Base-by-base conservation (phyloP, 108 stramenopile genomes). In the Tribonema minus region DNA sequence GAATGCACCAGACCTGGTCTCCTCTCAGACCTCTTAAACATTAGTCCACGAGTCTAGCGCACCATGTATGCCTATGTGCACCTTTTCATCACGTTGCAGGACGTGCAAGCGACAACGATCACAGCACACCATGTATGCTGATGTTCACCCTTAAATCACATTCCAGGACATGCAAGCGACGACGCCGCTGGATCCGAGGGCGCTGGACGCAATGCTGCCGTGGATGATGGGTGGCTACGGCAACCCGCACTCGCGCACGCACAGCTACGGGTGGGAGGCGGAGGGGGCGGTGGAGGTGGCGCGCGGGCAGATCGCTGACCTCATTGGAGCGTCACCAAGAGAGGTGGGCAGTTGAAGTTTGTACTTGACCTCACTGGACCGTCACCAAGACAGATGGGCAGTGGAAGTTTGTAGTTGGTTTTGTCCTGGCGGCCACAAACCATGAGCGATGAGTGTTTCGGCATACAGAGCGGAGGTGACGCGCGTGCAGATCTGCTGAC, bases 191-290 rank as follows among this genome's bases (percentile, higher is more conserved):
- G 98, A 99, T 88, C 98, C 96, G n/a, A 91, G 98, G 31, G 98
- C 97, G 2, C 78, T 99, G 64, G 98, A 99, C 82, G 88, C 91
- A 37, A 99, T 99, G 98, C 89, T 93, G 84, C 95, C 96, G 23
- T 96, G 87, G 78, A 91, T 96, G 91, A 86, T 94, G 20, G 59
- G 74, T 34, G 28, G 78, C 30, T 99, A 88, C 82, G 98, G 98
- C 23, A 99, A 99, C 84, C 96, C 98, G 15, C 98, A 99, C 86
- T 96, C 95, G 25, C 88, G 95, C 9, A 99, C 98, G 23, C 98
- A 99, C 87, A 66, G 87, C 35, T 99, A 91, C 83, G 98, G 98
- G 1, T 99, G 98, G 98, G 95, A 96, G 69, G 84, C 94, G 2
- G 98, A 99, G 86, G 72, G 68, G 5, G 93, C 88, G 37, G 93